Evolutionary conservation across 2,329 filamentous ascomycete genomes (phyloP), one percentile per base, ranked within the genome.

Genomic region (Westerdykella ornata): DNA sequence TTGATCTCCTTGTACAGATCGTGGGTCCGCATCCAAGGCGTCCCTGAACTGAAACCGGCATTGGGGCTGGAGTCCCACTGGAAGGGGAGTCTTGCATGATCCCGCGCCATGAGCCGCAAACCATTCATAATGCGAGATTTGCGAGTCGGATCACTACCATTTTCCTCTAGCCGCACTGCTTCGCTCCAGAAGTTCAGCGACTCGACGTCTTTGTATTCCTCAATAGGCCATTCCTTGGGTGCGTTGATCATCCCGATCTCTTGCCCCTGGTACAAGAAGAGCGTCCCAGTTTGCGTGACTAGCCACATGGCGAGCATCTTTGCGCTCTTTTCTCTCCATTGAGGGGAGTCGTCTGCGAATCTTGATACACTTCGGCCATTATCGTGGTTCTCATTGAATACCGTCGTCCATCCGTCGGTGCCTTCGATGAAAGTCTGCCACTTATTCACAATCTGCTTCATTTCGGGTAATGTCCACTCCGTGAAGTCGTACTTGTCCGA

Each of bases 1-100:
- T 88, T 88, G 32, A 63, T 54, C n/a, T 68, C 60, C 2, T 57
- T 58, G 58, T 80, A 81, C 56, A 80, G 75, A 42, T 81, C 76
- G 56, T 85, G 81, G 30, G 80, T 75, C 12, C 75, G 73, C 76
- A 88, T 87, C 84, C 84, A 88, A 2, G 83, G 81, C 40, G 70
- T 71, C 3, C 64, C 66, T 1, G 65, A 65, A 0, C 81, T 80
- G 66, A 88, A 88, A 9, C 84, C 84, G 0, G 71, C 82, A 45
- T 86, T 74, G 0, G 66, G 55, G 1, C 65, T 68, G n/a, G 63
- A 55, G 46, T 79, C 72, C 84, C 84, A 88, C 56, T 86, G 82
- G 63, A 88, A 81, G 0, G 84, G 84, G 0, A 81, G 80, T 35
- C 84, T 73, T 6, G 78, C 79, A 60, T 88, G 84, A 62, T 88